These are phyloP conservation scores for Bacterosira constricta DNA, from an alignment of 108 stramenopile species.

Conservation along the genomic window DNA sequence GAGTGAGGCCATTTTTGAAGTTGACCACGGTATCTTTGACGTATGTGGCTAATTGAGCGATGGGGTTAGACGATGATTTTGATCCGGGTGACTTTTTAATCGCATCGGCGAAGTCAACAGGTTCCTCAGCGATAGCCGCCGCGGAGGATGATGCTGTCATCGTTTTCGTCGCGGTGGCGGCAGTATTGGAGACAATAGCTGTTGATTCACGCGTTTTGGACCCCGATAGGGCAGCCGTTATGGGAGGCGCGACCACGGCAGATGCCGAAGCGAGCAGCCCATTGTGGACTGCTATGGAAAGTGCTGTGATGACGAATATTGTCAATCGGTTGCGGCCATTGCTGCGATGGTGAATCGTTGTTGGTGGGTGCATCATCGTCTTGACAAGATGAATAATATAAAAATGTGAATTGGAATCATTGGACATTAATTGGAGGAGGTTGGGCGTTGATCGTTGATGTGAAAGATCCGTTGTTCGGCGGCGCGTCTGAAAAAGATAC, in stretches of 20 bases:
- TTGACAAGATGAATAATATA: neutral
- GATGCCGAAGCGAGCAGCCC: neutral
- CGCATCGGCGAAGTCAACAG: neutral
- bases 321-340: no score
- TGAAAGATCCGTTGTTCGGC: no score
- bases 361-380: no score
- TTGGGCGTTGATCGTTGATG: neutral
- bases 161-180: neutral
- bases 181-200: neutral
- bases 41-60: conserved; percentile 61
- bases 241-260: neutral
- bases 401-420: no score
- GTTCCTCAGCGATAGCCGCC: neutral
- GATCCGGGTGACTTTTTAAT: neutral
- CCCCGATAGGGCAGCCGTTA: neutral
- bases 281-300: neutral
- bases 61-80: conserved; percentile 46
- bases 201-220: neutral
- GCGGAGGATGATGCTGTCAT: neutral
- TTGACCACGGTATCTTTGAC: conserved; percentile 72
- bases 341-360: no score
- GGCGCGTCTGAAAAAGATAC: no score
- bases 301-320: neutral
- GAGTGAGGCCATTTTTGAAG: conserved; percentile 57
- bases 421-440: no score